Evolutionary conservation across 441 rosid genomes (phyloP).

Genomic region (Arabidopsis lyrata): DNA sequence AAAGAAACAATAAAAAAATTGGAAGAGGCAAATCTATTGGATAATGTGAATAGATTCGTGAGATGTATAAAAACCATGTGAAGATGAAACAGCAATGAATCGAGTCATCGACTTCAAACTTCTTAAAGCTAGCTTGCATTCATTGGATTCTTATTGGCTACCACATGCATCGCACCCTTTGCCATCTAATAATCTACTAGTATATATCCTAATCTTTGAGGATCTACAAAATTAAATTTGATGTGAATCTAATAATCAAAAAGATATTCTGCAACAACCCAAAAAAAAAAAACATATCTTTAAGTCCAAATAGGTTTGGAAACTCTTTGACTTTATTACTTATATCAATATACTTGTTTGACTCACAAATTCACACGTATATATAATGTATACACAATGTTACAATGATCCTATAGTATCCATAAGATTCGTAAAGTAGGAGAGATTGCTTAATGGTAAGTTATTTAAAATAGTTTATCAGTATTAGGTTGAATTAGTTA

Average conservation of each 20-base stretch:
- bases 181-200: constrained; percentile 12
- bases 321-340: constrained; percentile 33
- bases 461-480: too few relatives aligned
- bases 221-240: constrained; percentile 10
- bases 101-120: constrained; percentile 30
- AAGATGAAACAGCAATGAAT: constrained; percentile 41
- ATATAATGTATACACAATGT: background rate
- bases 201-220: background rate
- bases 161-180: constrained; percentile 39
- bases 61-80: constrained; percentile 46
- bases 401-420: constrained; percentile 1
- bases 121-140: constrained; percentile 21
- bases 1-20: background rate
- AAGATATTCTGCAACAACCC: constrained; percentile 22
- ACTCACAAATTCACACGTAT: constrained; percentile 10
- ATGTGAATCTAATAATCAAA: constrained; percentile 3
- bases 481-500: background rate
- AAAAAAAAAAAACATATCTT: background rate
- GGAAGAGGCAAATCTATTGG: constrained; percentile 31
- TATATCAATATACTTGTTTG: background rate
- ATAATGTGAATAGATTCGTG: constrained; percentile 44
- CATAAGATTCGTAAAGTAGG: background rate
- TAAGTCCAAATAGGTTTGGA: constrained; percentile 38
- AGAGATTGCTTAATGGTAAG: background rate
- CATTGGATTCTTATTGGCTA: constrained; percentile 39